Evolutionary conservation across 306 rosid species (phyloP).

Genomic region (Acacia confusa): DNA sequence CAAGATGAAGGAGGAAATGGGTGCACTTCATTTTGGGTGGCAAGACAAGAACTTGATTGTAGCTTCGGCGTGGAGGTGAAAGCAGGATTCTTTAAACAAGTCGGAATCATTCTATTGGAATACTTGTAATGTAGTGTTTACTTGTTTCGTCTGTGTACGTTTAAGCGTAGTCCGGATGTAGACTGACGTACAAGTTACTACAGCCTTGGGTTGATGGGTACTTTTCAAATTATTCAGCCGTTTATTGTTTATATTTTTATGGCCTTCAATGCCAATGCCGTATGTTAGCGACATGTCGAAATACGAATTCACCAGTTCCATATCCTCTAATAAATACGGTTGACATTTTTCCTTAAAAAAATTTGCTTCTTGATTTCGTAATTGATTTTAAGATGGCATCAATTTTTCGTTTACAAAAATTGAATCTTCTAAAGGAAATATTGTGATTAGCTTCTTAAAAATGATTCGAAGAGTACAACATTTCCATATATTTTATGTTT

Average conservation of each 20-base stretch:
- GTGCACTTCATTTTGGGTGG: slow-evolving; percentile 90
- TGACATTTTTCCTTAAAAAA: neutral
- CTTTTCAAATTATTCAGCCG: slow-evolving; percentile 17
- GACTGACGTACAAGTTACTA: slow-evolving; percentile 29
- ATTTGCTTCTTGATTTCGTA: neutral
- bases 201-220: slow-evolving; percentile 27
- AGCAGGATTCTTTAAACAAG: slow-evolving; percentile 7
- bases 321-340: neutral
- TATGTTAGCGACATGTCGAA: neutral
- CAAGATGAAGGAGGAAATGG: slow-evolving; percentile 75
- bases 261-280: neutral
- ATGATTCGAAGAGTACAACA: neutral
- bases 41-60: slow-evolving; percentile 80
- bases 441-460: too few species aligned
- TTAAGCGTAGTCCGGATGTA: slow-evolving; percentile 36
- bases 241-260: too few species aligned
- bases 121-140: slow-evolving; percentile 24
- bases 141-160: slow-evolving; percentile 37
- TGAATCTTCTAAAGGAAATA: neutral
- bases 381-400: neutral
- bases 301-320: neutral
- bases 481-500: neutral
- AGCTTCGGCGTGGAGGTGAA: slow-evolving; percentile 91
- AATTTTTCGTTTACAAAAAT: neutral
- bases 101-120: slow-evolving; percentile 18